Evolutionary conservation across 2,329 filamentous ascomycete genomes (phyloP).

Genomic region (Stemphylium beticola): DNA sequence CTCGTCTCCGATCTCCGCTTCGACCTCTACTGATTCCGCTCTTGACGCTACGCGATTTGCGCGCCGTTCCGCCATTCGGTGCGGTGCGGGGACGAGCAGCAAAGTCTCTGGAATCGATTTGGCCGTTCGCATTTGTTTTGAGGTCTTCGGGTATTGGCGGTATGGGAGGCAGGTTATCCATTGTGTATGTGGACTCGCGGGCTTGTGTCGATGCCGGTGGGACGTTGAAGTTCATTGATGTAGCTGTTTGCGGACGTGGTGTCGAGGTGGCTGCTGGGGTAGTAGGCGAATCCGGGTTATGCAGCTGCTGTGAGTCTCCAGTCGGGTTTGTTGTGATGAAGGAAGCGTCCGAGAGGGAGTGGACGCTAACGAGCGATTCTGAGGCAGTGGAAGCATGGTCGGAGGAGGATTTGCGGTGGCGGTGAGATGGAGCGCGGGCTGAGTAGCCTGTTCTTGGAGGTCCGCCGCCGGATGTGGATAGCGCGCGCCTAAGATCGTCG

Average conservation of each 20-base stretch:
- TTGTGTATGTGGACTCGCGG: slow-evolving; percentile 20
- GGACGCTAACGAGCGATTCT: slow-evolving; percentile 75
- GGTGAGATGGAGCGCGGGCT: slow-evolving; percentile 30
- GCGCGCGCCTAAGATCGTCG: slow-evolving; percentile 55
- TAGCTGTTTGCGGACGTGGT: slow-evolving; percentile 22
- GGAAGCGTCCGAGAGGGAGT: slow-evolving; percentile 70
- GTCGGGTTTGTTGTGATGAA: slow-evolving; percentile 39
- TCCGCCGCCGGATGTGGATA: slow-evolving; percentile 44
- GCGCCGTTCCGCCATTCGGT: slow-evolving; percentile 21
- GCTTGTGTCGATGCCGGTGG: slow-evolving; percentile 14
- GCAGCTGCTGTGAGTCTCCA: neutral
- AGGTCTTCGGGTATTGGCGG: slow-evolving; percentile 42
- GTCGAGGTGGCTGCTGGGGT: slow-evolving; percentile 34
- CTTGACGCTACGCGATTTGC: slow-evolving; percentile 37
- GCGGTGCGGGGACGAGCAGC: slow-evolving; percentile 31
- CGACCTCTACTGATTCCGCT: slow-evolving; percentile 26
- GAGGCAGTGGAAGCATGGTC: slow-evolving; percentile 60
- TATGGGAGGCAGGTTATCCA: slow-evolving; percentile 37
- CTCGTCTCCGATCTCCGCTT: slow-evolving; percentile 27
- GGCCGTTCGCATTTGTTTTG: slow-evolving; percentile 15
- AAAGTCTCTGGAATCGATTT: slow-evolving; percentile 15
- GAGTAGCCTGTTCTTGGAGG: slow-evolving; percentile 42
- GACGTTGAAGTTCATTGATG: slow-evolving; percentile 11
- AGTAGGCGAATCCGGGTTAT: slow-evolving; percentile 1
- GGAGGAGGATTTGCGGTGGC: slow-evolving; percentile 49